These are phyloP conservation scores for Pachysandra terminalis DNA, from an alignment of 164 flowering plant species.

Conservation along the genomic window DNA sequence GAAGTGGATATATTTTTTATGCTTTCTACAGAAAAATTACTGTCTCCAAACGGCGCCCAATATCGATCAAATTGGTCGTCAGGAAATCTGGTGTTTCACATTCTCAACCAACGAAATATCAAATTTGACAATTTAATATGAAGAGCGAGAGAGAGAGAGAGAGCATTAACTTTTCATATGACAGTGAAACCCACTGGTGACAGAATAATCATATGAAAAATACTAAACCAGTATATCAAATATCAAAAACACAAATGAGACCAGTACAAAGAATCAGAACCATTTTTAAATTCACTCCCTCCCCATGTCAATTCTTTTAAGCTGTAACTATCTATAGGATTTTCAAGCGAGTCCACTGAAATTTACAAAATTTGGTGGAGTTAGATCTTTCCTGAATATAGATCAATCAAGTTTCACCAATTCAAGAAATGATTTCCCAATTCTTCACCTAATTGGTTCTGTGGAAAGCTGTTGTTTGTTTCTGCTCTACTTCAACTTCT, in stretches of 20 bases:
- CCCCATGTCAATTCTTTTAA: too few species aligned
- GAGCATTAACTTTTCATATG: background rate
- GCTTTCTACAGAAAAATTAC: constrained; percentile 23
- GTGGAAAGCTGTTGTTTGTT: background rate
- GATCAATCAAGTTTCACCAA: background rate
- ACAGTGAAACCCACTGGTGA: background rate
- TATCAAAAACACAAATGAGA: too few species aligned
- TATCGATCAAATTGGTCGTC: constrained; percentile 82
- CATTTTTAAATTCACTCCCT: too few species aligned
- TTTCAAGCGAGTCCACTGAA: too few species aligned
- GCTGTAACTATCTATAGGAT: too few species aligned
- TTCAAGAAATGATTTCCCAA: background rate
- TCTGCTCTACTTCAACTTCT: background rate
- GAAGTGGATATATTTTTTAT: constrained; percentile 42
- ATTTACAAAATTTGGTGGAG: too few species aligned
- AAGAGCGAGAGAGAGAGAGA: background rate
- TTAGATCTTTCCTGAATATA: background rate
- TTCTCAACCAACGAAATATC: background rate
- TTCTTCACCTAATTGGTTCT: background rate
- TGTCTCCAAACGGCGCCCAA: constrained; percentile 65
- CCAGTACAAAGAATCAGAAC: too few species aligned
- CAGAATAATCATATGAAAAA: background rate
- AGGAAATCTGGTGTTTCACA: constrained; percentile 60
- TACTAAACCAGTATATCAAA: background rate
- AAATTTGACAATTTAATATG: background rate